Evolutionary conservation across 352 stramenopile genomes (phyloP).

Genomic region (Albugo laibachii): DNA sequence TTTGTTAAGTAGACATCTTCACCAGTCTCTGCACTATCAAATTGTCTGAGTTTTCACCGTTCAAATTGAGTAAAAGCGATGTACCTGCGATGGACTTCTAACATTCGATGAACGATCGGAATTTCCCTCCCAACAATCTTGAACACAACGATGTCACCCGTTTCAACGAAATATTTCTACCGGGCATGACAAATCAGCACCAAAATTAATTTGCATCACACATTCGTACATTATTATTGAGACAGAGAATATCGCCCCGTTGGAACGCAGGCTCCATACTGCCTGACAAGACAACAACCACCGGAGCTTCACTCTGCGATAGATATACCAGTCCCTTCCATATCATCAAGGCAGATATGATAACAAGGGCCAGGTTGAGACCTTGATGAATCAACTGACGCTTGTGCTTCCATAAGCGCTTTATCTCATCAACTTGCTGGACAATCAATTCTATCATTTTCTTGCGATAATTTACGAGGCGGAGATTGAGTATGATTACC

Average conservation of each 20-base stretch:
- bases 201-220: not conserved
- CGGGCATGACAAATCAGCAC: not conserved
- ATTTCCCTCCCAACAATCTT: conserved; percentile 97
- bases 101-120: conserved; percentile 96
- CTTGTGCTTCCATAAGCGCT: conserved; percentile 98
- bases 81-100: conserved; percentile 89
- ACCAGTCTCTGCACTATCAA: conserved; percentile 41
- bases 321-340: conserved; percentile 97
- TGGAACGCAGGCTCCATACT: conserved; percentile 99
- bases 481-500: too few species aligned
- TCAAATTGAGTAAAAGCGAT: too few species aligned
- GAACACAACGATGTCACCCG: conserved; percentile 89
- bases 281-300: conserved; percentile 96
- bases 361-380: conserved; percentile 97
- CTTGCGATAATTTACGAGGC: not conserved
- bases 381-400: conserved; percentile 91
- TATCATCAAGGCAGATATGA: conserved; percentile 98
- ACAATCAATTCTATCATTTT: conserved; percentile 38
- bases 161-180: conserved; percentile 58
- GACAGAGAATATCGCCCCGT: conserved; percentile 96
- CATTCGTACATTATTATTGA: conserved; percentile 82
- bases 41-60: conserved; percentile 7
- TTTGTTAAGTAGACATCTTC: conserved; percentile 95
- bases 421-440: conserved; percentile 89
- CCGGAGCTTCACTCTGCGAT: conserved; percentile 93